Evolutionary conservation across 768 basidiomycete genomes (phyloP), one percentile per base, ranked within the genome.

Genomic region (Boletus patriciae): DNA sequence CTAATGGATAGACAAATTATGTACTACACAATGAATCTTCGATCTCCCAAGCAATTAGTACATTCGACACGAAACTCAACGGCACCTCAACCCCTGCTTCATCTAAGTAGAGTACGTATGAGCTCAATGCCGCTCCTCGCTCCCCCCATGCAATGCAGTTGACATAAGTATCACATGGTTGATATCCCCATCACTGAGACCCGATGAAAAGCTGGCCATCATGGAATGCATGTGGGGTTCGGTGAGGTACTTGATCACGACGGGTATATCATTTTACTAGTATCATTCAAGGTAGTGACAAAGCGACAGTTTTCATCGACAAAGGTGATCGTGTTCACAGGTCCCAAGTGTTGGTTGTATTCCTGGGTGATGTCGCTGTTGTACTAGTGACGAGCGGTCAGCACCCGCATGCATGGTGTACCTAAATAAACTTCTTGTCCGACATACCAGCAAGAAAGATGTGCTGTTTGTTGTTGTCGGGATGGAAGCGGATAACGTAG

Each of bases 141-240:
- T 25, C 25, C 25, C 25, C 25, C n/a, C n/a, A n/a, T n/a, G n/a
- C n/a, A n/a, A 25, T 25, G 25, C 25, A 25, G 4, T 25, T 25
- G 25, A 25, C 25, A 25, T 25, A 25, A 25, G 25, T 25, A 25
- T 25, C 25, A 25, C 4, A 4, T 4, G 25, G 2, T 25, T 4
- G 4, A 25, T 25, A 25, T 25, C 25, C 25, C 4, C 4, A 25
- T 25, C 25, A 25, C 25, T 4, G 25, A 25, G 25, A 25, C 25
- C 25, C 25, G 25, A 25, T 4, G 25, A n/a, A n/a, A n/a, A n/a
- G n/a, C n/a, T n/a, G n/a, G n/a, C n/a, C n/a, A n/a, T n/a, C 95
- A 99, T 98, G 18, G 94, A 97, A 75, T 99, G 95, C 97, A 99
- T 98, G 69, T 94, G 87, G 4, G 97, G 97, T 73, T 99, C 97